These are phyloP conservation scores for Dictyostelium citrinum DNA, from an alignment of 78 protist genomes.

Conservation along the genomic window DNA sequence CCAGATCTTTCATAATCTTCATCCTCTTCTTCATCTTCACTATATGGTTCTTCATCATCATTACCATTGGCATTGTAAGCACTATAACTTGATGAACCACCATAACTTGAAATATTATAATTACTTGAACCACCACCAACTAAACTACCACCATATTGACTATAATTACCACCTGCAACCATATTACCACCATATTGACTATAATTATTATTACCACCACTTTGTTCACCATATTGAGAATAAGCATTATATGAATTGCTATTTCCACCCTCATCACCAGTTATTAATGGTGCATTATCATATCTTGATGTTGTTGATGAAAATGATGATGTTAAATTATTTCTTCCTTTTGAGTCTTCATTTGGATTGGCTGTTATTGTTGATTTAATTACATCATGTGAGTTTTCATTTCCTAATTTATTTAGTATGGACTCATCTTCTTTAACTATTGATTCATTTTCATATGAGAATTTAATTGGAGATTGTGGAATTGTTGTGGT, in stretches of 20 bases:
- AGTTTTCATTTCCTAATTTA: neutral
- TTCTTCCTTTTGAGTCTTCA: neutral
- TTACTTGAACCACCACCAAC: neutral
- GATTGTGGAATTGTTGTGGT: neutral
- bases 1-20: neutral
- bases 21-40: neutral
- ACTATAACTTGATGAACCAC: neutral
- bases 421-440: neutral
- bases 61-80: neutral
- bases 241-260: neutral
- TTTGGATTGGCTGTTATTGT: neutral
- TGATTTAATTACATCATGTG: neutral
- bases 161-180: neutral
- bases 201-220: neutral
- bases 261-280: neutral
- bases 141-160: neutral
- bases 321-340: neutral
- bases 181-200: neutral
- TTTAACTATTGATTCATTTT: neutral
- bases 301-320: neutral
- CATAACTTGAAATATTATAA: neutral
- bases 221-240: neutral
- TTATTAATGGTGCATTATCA: neutral
- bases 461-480: neutral
- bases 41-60: neutral